Conservation (phyloP, 192 early-diverging fungal genomes). For the Diversispora eburnea region DNA sequence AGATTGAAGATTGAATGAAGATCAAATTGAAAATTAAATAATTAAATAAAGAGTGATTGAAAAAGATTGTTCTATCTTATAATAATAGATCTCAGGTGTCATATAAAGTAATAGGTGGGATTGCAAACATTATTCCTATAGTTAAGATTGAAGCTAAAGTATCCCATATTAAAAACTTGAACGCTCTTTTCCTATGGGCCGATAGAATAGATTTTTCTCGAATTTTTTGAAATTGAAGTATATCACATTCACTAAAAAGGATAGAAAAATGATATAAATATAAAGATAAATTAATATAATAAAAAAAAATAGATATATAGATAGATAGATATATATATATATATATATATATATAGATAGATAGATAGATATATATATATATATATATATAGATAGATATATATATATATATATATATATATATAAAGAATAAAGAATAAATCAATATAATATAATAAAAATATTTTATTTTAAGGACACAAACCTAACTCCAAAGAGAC, state of each 20-base stretch:
- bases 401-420: not conserved
- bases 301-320: not conserved
- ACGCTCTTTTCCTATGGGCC: constrained; percentile 11
- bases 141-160: constrained; percentile 23
- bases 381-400: no score
- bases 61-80: no score
- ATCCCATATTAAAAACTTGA: constrained; percentile 16
- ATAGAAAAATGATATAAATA: not conserved
- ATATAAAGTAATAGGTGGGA: constrained; percentile 20
- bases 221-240: constrained; percentile 26
- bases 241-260: constrained; percentile 11
- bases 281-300: not conserved
- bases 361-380: no score
- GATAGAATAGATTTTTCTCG: constrained; percentile 3
- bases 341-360: no score
- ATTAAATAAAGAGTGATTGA: no score
- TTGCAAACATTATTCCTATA: constrained; percentile 7
- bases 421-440: no score
- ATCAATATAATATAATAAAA: no score
- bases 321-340: not conserved
- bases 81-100: not conserved
- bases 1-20: no score
- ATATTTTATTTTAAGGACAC: no score
- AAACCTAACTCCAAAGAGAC: constrained; percentile 34
- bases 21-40: not conserved